A percentile compares a stretch with the other conserved stretches of the same genome.
phyloP scores from a whole-genome alignment of 805 yeast species.

The Candida xyloterini region DNA sequence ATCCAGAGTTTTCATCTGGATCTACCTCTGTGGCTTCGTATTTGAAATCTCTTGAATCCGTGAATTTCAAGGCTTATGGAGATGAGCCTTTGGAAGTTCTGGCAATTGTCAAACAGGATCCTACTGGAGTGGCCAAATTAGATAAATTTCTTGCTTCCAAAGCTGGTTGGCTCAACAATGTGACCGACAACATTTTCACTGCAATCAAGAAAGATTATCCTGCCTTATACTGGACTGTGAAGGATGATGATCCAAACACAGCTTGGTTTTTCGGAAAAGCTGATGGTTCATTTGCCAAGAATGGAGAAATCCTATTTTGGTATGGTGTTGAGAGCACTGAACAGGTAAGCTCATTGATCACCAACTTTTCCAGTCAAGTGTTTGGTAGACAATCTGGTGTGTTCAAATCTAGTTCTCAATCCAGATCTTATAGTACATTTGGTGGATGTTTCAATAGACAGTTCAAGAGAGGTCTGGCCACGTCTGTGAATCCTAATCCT shows the following conservation, averaged over 20 bases:
- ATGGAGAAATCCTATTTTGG: slow-evolving; percentile 93
- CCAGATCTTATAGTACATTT: slow-evolving; percentile 27
- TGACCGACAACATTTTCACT: slow-evolving; percentile 89
- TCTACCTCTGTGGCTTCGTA: slow-evolving; percentile 76
- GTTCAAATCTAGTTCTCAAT: slow-evolving; percentile 44
- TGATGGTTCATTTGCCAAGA: slow-evolving; percentile 88
- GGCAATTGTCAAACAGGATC: slow-evolving; percentile 69
- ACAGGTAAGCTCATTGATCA: slow-evolving; percentile 61
- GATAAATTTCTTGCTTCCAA: slow-evolving; percentile 86
- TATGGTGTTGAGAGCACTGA: slow-evolving; percentile 72
- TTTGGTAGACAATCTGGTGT: slow-evolving; percentile 46
- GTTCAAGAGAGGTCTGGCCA: slow-evolving; percentile 31
- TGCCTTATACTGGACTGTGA: slow-evolving; percentile 81
- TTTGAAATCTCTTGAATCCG: slow-evolving; percentile 63
- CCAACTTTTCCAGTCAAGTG: slow-evolving; percentile 44
- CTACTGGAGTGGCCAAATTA: slow-evolving; percentile 55
- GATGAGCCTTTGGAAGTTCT: slow-evolving; percentile 95
- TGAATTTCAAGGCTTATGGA: slow-evolving; percentile 73
- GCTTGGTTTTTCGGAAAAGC: slow-evolving; percentile 91
- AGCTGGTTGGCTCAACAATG: slow-evolving; percentile 96
- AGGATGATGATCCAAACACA: slow-evolving; percentile 86
- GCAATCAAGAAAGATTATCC: slow-evolving; percentile 73
- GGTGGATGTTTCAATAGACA: slow-evolving; percentile 18
- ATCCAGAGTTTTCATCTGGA: slow-evolving; percentile 69
- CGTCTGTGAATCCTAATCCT: slow-evolving; percentile 60